Conservation (phyloP, 192 early-diverging fungal species). For the Linnemannia zychae region DNA sequence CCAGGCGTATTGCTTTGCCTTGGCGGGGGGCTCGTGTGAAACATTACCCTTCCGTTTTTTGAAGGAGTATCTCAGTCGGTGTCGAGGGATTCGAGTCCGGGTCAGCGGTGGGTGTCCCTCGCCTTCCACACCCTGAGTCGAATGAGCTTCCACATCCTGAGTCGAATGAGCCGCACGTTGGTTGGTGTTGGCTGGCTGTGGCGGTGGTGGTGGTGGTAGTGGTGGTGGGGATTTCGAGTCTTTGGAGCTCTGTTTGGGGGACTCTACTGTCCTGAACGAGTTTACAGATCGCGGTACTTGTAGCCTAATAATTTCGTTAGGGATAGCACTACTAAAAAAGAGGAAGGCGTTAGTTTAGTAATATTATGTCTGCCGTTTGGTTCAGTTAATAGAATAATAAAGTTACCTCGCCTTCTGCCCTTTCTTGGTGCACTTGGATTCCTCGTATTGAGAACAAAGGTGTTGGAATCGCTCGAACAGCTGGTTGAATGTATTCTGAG, state of each 20-base stretch:
- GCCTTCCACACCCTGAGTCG: not conserved
- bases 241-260: not conserved
- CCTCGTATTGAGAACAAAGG: not conserved
- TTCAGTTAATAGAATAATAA: not conserved
- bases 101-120: not conserved
- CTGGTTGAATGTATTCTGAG: not conserved
- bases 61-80: not conserved
- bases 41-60: not conserved
- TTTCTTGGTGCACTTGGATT: not conserved
- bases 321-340: not conserved
- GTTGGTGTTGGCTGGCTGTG: not conserved
- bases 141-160: not conserved
- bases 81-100: not conserved
- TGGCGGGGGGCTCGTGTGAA: not conserved
- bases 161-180: not conserved
- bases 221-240: not conserved
- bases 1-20: not conserved
- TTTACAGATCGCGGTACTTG: not conserved
- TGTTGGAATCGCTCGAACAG: not conserved
- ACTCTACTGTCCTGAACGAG: not conserved
- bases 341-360: too few species aligned
- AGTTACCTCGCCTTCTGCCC: not conserved
- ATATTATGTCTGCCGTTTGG: not conserved
- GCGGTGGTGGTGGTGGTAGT: not conserved
- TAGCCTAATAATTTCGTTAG: not conserved